Percentiles rank a stretch among this genome's conserved stretches.
phyloP scores from a whole-genome alignment of 768 basidiomycete genomes.

The Rhodotorula graminis region DNA sequence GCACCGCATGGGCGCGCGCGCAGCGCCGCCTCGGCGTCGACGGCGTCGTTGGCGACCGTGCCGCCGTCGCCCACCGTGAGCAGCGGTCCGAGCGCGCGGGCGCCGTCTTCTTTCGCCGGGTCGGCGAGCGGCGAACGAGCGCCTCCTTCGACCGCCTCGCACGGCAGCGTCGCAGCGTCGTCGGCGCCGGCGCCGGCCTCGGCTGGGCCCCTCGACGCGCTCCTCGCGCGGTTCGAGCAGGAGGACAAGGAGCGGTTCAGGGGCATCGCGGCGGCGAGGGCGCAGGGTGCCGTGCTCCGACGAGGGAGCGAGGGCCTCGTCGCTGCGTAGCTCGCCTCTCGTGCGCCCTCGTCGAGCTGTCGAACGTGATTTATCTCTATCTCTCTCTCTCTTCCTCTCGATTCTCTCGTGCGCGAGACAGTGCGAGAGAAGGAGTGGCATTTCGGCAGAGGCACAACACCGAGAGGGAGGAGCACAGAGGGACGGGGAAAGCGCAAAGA shows the following conservation, averaged over 20 bases:
- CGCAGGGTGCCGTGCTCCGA: background rate
- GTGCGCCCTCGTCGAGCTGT: too few species aligned
- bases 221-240: conserved; percentile 17
- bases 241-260: conserved; percentile 27
- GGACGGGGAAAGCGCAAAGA: too few species aligned
- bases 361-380: too few species aligned
- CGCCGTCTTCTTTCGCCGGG: too few species aligned
- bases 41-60: too few species aligned
- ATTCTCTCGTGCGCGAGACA: too few species aligned
- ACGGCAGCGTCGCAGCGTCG: too few species aligned
- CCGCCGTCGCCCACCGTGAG: background rate
- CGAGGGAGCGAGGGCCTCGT: background rate
- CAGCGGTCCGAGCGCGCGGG: too few species aligned
- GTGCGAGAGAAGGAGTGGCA: too few species aligned
- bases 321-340: background rate
- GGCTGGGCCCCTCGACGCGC: conserved; percentile 10
- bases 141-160: too few species aligned
- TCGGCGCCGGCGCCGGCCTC: background rate
- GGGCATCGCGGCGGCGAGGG: conserved; percentile 15
- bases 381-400: too few species aligned
- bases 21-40: background rate
- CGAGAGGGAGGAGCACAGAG: background rate
- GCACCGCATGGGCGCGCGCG: background rate
- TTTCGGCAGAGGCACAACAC: background rate
- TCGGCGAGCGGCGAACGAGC: too few species aligned